Evolutionary conservation across 208 protist genomes (phyloP).

Genomic region (Crithidia sp.): DNA sequence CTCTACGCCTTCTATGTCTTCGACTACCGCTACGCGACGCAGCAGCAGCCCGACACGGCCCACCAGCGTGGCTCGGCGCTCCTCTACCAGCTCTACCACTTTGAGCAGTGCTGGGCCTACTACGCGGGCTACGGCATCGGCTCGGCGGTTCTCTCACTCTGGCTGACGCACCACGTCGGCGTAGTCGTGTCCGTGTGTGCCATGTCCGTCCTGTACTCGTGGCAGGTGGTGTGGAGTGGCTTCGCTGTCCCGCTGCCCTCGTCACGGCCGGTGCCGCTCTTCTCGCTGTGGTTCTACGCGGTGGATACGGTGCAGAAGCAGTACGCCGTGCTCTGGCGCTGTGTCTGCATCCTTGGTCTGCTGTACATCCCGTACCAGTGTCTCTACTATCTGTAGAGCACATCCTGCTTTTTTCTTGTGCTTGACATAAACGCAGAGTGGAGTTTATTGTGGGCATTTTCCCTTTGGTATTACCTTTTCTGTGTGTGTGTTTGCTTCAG

Average conservation of each 20-base stretch:
- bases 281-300: constrained; percentile 55
- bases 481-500: no score
- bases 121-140: constrained; percentile 63
- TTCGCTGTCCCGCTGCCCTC: constrained; percentile 37
- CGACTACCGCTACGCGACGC: constrained; percentile 62
- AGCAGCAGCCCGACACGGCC: constrained; percentile 27
- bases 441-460: no score
- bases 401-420: no score
- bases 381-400: background rate
- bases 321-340: constrained; percentile 33
- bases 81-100: constrained; percentile 50
- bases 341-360: constrained; percentile 13
- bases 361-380: constrained; percentile 29
- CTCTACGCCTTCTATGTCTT: constrained; percentile 82
- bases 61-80: constrained; percentile 26
- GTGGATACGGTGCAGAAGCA: constrained; percentile 34
- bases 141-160: constrained; percentile 40
- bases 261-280: constrained; percentile 46
- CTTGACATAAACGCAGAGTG: no score
- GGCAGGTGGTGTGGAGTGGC: constrained; percentile 59
- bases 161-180: constrained; percentile 30
- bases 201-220: constrained; percentile 62
- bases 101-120: constrained; percentile 68
- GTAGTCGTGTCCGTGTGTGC: constrained; percentile 46
- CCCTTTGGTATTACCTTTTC: no score